These are phyloP conservation scores for Cytospora piceae DNA, from an alignment of 2,329 filamentous ascomycete species.

Conservation along the genomic window DNA sequence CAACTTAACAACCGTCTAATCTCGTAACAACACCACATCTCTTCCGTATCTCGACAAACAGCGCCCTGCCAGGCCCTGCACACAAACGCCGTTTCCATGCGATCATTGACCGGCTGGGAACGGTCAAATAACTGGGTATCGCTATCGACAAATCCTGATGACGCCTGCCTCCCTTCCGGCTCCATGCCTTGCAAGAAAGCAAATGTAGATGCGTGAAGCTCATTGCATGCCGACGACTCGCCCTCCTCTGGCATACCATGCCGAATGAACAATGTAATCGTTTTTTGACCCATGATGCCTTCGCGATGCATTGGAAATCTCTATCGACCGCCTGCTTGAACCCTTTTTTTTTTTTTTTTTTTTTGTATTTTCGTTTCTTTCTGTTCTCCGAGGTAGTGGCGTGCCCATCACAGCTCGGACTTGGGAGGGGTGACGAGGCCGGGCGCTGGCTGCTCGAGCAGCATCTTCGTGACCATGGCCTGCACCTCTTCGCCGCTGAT, in stretches of 20 bases:
- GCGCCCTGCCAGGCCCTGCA: neutral
- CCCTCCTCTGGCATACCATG: neutral
- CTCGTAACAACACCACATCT: neutral
- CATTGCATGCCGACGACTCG: neutral
- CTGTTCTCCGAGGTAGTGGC: neutral
- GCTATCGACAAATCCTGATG: conserved; percentile 17
- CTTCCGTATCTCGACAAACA: neutral
- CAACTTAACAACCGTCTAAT: neutral
- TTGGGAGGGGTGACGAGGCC: conserved; percentile 22
- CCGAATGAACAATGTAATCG: neutral
- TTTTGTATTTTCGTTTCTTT: neutral
- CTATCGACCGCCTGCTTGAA: too few species aligned
- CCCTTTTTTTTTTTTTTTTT: neutral
- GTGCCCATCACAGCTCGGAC: conserved; percentile 11
- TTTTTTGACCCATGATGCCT: neutral
- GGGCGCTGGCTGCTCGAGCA: conserved; percentile 20
- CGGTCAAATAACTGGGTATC: conserved; percentile 9
- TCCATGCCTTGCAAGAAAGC: conserved; percentile 1
- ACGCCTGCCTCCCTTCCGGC: conserved; percentile 7
- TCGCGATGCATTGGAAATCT: neutral
- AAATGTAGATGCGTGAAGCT: conserved; percentile 18
- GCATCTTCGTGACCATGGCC: conserved; percentile 23
- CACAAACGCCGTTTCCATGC: neutral
- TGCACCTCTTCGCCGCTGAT: conserved; percentile 24
- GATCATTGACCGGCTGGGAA: neutral